Base-by-base conservation (phyloP, 805 yeast species). In the Candida arabinofermentans region DNA sequence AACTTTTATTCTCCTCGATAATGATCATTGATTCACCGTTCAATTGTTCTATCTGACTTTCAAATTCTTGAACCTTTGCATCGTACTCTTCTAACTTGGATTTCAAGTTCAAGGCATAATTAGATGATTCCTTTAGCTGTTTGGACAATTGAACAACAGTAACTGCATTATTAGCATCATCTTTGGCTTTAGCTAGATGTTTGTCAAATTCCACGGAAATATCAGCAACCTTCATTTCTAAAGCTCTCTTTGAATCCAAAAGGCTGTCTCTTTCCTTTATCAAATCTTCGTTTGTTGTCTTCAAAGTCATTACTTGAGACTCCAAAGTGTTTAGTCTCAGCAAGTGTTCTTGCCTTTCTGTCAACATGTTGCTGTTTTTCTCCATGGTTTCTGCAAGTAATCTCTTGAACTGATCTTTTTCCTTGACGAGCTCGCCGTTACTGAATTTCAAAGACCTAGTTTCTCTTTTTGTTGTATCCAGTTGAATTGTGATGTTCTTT, bases 1-100 rank as follows among this genome's bases (percentile, higher is more conserved):
- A 56, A 1, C 83, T 74, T 52, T 79, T 80, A 53, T 81, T 83
- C 55, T 85, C 93, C 58, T 85, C 87, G 19, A 69, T 63, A 4
- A 80, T 60, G 37, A 79, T 77, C 42, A 81, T 65, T 30, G 75
- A 71, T 35, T 78, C 78, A 34, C 74, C 74, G 44, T 79, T 74
- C 41, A 73, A 66, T 12, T 58, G 58, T 33, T 67, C 70, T 42
- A 58, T 51, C 14, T 48, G 22, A 3, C 50, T 42, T 18, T 50
- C 55, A 40, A 64, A 51, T 5, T 55, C 50, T 5, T 59, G 50
- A 16, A 61, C 43, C 16, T 50, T 40, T 3, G 37, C 22, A 35
- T 58, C 54, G 16, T 49, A 45, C 8, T 44, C 51, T 14, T 47
- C 49, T n/a, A 66, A 46, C 22, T 62, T 64, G 2, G 46, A 34